phyloP scores from a whole-genome alignment of 2,329 filamentous ascomycete genomes.

The Thermothelomyces thermophilus region DNA sequence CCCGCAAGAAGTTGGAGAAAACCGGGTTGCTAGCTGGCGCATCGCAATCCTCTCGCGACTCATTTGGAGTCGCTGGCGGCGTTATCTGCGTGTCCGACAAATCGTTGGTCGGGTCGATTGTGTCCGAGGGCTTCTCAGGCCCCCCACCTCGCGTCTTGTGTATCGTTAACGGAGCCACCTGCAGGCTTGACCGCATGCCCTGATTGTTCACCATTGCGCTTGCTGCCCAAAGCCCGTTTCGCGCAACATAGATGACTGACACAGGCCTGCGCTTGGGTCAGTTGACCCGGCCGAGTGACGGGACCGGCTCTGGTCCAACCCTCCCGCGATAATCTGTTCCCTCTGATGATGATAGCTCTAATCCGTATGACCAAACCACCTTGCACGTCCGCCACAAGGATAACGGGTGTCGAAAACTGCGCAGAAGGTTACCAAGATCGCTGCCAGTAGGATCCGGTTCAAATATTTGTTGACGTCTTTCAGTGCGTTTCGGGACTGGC shows the following conservation, averaged over 20 bases:
- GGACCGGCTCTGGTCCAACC: background rate
- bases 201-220: constrained; percentile 43
- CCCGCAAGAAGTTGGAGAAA: constrained; percentile 91
- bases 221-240: constrained; percentile 31
- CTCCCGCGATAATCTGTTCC: background rate
- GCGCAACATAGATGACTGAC: constrained; percentile 32
- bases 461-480: background rate
- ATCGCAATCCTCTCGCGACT: constrained; percentile 54
- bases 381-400: too few species aligned
- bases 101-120: constrained; percentile 26
- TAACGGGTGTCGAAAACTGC: background rate
- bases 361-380: too few species aligned
- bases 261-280: constrained; percentile 8
- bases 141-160: constrained; percentile 36
- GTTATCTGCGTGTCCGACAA: constrained; percentile 60
- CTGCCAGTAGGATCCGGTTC: too few species aligned
- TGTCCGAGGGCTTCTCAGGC: constrained; percentile 24
- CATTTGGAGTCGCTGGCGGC: constrained; percentile 68
- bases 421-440: too few species aligned
- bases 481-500: background rate
- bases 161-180: constrained; percentile 54
- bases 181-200: constrained; percentile 49
- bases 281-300: constrained; percentile 4
- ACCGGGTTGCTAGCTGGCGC: constrained; percentile 41
- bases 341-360: background rate